Evolutionary conservation across 768 basidiomycete species (phyloP).

Genomic region (Exidia glandulosa): DNA sequence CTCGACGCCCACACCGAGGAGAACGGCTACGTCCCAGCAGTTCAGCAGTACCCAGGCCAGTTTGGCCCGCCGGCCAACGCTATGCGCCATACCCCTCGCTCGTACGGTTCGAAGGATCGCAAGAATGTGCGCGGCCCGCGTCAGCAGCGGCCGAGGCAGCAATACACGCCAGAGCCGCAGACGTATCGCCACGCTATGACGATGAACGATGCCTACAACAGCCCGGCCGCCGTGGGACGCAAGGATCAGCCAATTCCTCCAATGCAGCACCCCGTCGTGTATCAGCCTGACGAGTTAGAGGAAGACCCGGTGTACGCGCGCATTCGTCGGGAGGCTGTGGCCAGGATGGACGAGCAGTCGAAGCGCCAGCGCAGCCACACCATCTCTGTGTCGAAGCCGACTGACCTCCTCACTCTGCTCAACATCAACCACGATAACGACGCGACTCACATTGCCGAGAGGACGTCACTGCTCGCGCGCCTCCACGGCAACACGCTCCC

Average conservation of each 20-base stretch:
- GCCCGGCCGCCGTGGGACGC: not conserved
- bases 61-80: not conserved
- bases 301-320: not conserved
- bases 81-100: not conserved
- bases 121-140: not conserved
- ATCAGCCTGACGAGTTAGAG: not conserved
- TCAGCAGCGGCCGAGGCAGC: not conserved
- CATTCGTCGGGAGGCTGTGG: not conserved
- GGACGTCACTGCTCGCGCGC: not conserved
- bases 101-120: not conserved
- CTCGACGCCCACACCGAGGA: conserved; percentile 32
- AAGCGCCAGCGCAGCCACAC: not conserved
- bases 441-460: not conserved
- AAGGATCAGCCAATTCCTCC: not conserved
- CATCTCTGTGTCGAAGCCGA: not conserved
- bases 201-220: not conserved
- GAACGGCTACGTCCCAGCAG: not conserved
- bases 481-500: not conserved
- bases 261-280: not conserved
- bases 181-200: not conserved
- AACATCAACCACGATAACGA: not conserved
- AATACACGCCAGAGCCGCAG: not conserved
- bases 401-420: not conserved
- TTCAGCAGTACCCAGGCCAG: not conserved
- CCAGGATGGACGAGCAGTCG: not conserved